Evolutionary conservation across 2,329 filamentous ascomycete genomes (phyloP).

Genomic region (Paracorniculantispora psalliotae): DNA sequence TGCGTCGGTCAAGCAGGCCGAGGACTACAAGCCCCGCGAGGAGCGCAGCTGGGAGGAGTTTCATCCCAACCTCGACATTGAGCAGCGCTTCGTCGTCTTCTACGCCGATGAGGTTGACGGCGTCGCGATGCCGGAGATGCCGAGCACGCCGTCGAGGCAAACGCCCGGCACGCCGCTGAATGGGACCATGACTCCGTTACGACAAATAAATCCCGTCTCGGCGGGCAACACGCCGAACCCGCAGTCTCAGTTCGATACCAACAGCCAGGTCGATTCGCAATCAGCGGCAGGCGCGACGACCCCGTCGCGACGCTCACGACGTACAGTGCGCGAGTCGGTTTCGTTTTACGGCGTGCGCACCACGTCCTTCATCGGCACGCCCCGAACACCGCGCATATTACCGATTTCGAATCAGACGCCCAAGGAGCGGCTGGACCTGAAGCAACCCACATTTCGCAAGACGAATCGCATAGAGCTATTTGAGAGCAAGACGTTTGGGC

Average conservation of each 20-base stretch:
- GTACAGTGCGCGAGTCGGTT: conserved; percentile 46
- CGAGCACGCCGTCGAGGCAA: conserved; percentile 29
- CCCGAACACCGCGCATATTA: conserved; percentile 60
- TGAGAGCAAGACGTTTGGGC: conserved; percentile 79
- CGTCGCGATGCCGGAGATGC: conserved; percentile 42
- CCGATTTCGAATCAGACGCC: conserved; percentile 75
- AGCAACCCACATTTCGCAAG: conserved; percentile 67
- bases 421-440: conserved; percentile 73
- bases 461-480: conserved; percentile 76
- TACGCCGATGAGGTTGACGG: conserved; percentile 83
- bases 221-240: conserved; percentile 40
- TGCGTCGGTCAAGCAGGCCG: conserved; percentile 80
- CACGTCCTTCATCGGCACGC: conserved; percentile 38
- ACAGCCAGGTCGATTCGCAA: conserved; percentile 23
- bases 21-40: conserved; percentile 95
- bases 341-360: conserved; percentile 50
- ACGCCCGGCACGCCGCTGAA: conserved; percentile 36
- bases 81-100: conserved; percentile 72
- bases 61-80: conserved; percentile 90
- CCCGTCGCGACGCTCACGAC: conserved; percentile 33
- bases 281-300: conserved; percentile 20
- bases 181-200: conserved; percentile 42
- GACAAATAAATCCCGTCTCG: conserved; percentile 39
- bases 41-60: conserved; percentile 98
- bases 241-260: conserved; percentile 20